Conservation (phyloP, 1,284 basidiomycete genomes). For the Amylostereum chailletii region DNA sequence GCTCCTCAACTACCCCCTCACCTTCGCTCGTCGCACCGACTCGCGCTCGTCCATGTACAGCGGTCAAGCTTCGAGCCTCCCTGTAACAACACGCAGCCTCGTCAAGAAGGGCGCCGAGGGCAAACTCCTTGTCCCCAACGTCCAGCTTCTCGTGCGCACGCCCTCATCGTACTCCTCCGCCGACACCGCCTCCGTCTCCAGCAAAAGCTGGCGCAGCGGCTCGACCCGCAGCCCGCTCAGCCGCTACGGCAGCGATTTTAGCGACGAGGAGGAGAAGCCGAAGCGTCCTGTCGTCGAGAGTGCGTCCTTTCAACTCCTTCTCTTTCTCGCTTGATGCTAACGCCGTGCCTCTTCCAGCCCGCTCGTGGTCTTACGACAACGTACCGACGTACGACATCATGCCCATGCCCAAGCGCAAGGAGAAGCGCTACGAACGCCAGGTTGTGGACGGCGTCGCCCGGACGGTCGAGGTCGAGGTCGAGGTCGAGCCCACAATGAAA, state of each 20-base stretch:
- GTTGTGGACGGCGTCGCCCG: slow-evolving; percentile 45
- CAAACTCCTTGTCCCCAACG: slow-evolving; percentile 56
- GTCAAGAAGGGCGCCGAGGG: slow-evolving; percentile 50
- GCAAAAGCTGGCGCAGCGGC: slow-evolving; percentile 13
- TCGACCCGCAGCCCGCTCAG: slow-evolving; percentile 24
- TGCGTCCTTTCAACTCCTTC: slow-evolving; percentile 12
- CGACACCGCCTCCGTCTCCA: slow-evolving; percentile 16
- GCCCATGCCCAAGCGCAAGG: slow-evolving; percentile 43
- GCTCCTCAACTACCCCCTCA: slow-evolving; percentile 43
- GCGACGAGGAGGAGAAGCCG: slow-evolving; percentile 2
- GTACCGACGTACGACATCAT: slow-evolving; percentile 57
- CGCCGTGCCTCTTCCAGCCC: slow-evolving; percentile 27
- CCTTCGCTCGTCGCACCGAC: slow-evolving; percentile 41
- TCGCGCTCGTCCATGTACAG: slow-evolving; percentile 33
- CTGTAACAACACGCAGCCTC: slow-evolving; percentile 28
- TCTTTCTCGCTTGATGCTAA: slow-evolving; percentile 7
- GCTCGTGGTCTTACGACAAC: slow-evolving; percentile 66
- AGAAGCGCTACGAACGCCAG: slow-evolving; percentile 36
- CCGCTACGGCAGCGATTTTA: slow-evolving; percentile 24
- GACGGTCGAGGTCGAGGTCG: slow-evolving; percentile 42
- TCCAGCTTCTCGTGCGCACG: slow-evolving; percentile 35
- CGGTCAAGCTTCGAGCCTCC: slow-evolving; percentile 18
- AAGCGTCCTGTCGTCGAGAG: slow-evolving; percentile 22
- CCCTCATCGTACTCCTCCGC: slow-evolving; percentile 18
- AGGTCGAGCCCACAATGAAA: slow-evolving; percentile 36